Evolutionary conservation across 1,139 yeast genomes (phyloP).

Genomic region (Arxiozyma telluris): DNA sequence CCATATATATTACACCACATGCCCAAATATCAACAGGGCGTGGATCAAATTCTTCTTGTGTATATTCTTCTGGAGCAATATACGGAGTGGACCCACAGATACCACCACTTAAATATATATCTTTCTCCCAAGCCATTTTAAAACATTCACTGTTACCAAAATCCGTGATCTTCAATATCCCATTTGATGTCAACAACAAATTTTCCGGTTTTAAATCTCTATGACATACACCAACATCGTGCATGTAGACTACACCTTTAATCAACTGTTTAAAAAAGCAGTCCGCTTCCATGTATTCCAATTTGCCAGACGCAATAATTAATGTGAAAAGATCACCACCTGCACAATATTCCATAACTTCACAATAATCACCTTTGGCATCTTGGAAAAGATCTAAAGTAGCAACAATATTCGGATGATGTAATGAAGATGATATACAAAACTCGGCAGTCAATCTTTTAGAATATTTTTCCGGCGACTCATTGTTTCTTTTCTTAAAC

Average conservation of each 20-base stretch:
- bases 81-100: conserved; percentile 86
- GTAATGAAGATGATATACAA: conserved; percentile 73
- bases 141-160: conserved; percentile 96
- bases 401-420: conserved; percentile 71
- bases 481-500: conserved; percentile 49
- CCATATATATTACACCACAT: conserved; percentile 94
- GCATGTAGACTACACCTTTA: conserved; percentile 91
- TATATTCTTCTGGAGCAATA: conserved; percentile 92
- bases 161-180: conserved; percentile 81
- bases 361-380: conserved; percentile 87
- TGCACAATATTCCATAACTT: conserved; percentile 92
- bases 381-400: conserved; percentile 83
- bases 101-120: conserved; percentile 75
- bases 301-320: conserved; percentile 73
- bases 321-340: conserved; percentile 91
- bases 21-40: conserved; percentile 94
- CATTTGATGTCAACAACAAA: conserved; percentile 67
- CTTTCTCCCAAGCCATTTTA: conserved; percentile 93
- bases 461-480: conserved; percentile 50
- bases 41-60: conserved; percentile 71
- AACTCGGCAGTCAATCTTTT: conserved; percentile 76
- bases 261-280: conserved; percentile 90
- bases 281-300: conserved; percentile 84
- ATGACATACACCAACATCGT: conserved; percentile 94
- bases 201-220: conserved; percentile 95